Evolutionary conservation across 2,329 filamentous ascomycete genomes (phyloP), one percentile per base, ranked within the genome.

Genomic region (Venturia effusa): DNA sequence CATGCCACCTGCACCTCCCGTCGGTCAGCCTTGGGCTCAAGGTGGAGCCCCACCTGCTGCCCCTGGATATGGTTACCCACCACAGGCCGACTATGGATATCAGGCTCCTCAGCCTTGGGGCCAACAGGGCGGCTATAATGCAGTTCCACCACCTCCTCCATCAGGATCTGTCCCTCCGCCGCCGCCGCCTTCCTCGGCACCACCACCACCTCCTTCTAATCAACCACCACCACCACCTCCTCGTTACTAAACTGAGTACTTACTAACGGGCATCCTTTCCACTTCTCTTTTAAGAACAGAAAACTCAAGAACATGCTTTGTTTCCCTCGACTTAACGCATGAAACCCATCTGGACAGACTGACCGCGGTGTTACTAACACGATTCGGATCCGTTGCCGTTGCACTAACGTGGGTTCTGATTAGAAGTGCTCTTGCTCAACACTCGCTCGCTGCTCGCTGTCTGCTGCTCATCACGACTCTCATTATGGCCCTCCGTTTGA

Each of bases 11-110:
- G 51, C 27, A 2, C 51, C 45, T 30, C 45, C 51, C 30, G 59
- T 13, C 4, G 48, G 68, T 60, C 61, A 68, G 62, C 68, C 69
- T 61, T 69, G 68, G 68, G 54, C 24, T 15, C 68, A 68, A 61
- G 71, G 71, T 4, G 54, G 27, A 45, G 62, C 74, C 61, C 73
- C 74, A 3, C 76, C 75, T 59, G 72, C 71, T 24, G 32, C 24
- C n/a, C 45, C 62, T 64, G 54, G 61, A 24, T 43, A 54, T 24
- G 43, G 59, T 17, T 55, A 60, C 24, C 24, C 34, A n/a, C 51
- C 51, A 32, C 51, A 57, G 30, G 30, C 51, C 51, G 51, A 57
- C 5, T 57, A 57, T 57, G 64, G 61, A 54, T 51, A 59, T 32
- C 60, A 34, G 40, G 40, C 37, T 39, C 10, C 61, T 59, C 61